Conservation (phyloP, 2,329 filamentous ascomycete genomes). For the Colletotrichum sp. region DNA sequence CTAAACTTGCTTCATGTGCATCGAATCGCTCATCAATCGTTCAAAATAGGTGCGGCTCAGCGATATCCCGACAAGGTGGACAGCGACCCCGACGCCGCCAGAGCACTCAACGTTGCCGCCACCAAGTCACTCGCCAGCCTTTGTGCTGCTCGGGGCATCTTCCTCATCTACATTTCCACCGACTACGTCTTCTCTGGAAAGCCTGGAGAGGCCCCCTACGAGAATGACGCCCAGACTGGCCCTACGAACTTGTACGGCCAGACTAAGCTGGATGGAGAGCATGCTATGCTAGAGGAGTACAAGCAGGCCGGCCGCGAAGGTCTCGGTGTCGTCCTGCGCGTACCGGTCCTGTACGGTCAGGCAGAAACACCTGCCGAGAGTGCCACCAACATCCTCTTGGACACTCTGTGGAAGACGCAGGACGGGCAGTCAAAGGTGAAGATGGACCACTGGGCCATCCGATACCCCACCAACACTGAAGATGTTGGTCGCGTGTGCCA, state of each 20-base stretch:
- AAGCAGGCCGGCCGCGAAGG: conserved; percentile 52
- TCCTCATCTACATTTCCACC: conserved; percentile 81
- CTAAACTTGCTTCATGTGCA: not conserved
- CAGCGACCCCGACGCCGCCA: conserved; percentile 76
- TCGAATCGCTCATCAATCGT: not conserved
- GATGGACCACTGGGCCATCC: conserved; percentile 86
- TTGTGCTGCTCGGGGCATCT: conserved; percentile 64
- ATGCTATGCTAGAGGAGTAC: conserved; percentile 70
- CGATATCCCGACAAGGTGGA: conserved; percentile 88
- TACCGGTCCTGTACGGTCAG: conserved; percentile 86
- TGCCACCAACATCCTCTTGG: conserved; percentile 82
- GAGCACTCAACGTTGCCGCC: conserved; percentile 75
- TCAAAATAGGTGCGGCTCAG: conserved; percentile 75
- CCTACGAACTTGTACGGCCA: conserved; percentile 80
- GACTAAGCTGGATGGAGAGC: conserved; percentile 66
- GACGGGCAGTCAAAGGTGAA: conserved; percentile 65
- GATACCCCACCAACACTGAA: conserved; percentile 89
- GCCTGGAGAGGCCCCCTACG: conserved; percentile 85
- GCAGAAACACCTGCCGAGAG: conserved; percentile 75
- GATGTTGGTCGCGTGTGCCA: conserved; percentile 82
- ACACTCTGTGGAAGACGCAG: conserved; percentile 77
- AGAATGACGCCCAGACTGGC: conserved; percentile 62
- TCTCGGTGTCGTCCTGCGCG: conserved; percentile 73
- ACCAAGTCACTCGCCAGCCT: conserved; percentile 69
- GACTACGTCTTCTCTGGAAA: conserved; percentile 81